phyloP scores from a whole-genome alignment of 2,329 filamentous ascomycete species.

The Onygena corvina region DNA sequence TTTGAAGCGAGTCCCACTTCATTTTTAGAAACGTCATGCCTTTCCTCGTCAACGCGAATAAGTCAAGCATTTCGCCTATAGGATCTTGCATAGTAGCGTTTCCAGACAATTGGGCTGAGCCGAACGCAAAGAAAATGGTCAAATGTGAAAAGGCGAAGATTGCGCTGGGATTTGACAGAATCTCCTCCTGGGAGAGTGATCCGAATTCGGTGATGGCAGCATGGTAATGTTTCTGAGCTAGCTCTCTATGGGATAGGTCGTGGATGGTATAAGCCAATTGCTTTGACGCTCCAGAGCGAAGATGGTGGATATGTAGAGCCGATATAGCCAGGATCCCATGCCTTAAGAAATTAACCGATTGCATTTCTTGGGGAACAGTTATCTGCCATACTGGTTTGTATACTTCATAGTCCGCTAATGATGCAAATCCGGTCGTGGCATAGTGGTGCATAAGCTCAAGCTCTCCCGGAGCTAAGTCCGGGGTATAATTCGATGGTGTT shows the following conservation, averaged over 20 bases:
- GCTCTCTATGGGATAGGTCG: conserved; percentile 9
- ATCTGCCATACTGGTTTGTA: conserved; percentile 15
- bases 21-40: conserved; percentile 10
- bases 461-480: conserved; percentile 4
- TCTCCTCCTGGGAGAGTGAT: conserved; percentile 1
- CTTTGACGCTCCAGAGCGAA: background rate
- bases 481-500: background rate
- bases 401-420: conserved; percentile 12
- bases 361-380: conserved; percentile 13
- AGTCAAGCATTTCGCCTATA: conserved; percentile 12
- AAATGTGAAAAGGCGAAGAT: conserved; percentile 15
- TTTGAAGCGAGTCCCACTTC: conserved; percentile 10
- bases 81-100: conserved; percentile 6
- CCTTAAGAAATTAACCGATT: conserved; percentile 18
- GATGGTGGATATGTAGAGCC: conserved; percentile 18
- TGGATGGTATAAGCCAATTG: background rate
- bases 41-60: conserved; percentile 12
- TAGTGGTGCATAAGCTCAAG: conserved; percentile 16
- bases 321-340: conserved; percentile 19
- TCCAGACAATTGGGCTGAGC: conserved; percentile 10
- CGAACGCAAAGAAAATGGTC: conserved; percentile 16
- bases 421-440: conserved; percentile 10
- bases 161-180: conserved; percentile 10
- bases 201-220: conserved; percentile 11
- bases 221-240: conserved; percentile 13